Base-by-base conservation (phyloP, 2,329 filamentous ascomycete species). In the Exophiala viscosa region DNA sequence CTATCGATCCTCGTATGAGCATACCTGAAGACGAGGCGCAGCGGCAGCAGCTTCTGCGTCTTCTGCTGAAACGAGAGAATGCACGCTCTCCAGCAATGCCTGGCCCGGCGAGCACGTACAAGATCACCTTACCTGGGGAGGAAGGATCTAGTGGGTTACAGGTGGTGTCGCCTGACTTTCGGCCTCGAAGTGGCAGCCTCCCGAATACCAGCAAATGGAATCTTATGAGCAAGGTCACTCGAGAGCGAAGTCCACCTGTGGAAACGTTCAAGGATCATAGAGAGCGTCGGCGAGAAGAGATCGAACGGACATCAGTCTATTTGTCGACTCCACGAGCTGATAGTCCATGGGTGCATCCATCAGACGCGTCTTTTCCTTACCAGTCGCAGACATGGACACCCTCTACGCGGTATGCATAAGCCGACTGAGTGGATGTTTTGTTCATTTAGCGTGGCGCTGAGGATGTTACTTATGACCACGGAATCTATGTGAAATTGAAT, bases 1-100 rank as follows among this genome's bases (percentile, higher is more conserved):
- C 56, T 7, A 49, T 55, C 33, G 48, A 48, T 35, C 40, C 45
- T 28, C 23, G 23, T 28, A 28, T 28, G 40, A 48, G 42, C n/a
- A 34, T 60, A 14, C 61, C 61, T 3, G 67, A 68, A 17, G 70
- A 73, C 45, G 69, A 73, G 46, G 66, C 69, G 61, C 68, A 72
- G 48, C 68, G 71, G 32, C 67, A 66, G 33, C 68, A 73, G 46
- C 58, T 72, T 20, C 51, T 63, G 10, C 66, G 67, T 32, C 64
- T 69, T 10, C 59, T 73, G 14, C 52, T 72, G 17, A 63, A 65
- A 28, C 62, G 66, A 45, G 65, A 65, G 5, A 58, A 62, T 5
- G 54, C 58, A 5, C 58, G 63, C 13, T 65, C 66, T 4, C 61
- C 64, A 6, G 62, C 58, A 6, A 60, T 63, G 2, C 63, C 66